These are phyloP conservation scores for Pelargonium nanum DNA, from an alignment of 345 rosid species.

Conservation along the genomic window DNA sequence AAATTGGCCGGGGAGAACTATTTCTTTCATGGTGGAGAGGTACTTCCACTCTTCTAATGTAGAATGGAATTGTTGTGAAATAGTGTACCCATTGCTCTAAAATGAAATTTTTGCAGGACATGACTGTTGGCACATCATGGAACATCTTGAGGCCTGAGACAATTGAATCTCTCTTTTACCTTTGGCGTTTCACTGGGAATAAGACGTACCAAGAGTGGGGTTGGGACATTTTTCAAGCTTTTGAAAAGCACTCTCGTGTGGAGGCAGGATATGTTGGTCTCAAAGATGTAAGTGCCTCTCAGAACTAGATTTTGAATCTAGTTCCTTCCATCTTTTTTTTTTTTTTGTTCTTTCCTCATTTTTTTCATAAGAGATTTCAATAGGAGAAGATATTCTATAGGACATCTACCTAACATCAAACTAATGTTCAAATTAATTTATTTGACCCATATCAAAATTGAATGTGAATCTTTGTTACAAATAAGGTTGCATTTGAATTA, in stretches of 20 bases:
- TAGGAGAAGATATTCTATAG: too few species aligned
- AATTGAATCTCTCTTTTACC: slow-evolving; percentile 78
- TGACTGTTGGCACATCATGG: slow-evolving; percentile 72
- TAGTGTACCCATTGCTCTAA: neutral
- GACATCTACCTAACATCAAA: too few species aligned
- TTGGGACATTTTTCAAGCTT: slow-evolving; percentile 91
- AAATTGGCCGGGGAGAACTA: slow-evolving; percentile 95
- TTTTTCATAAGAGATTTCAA: too few species aligned
- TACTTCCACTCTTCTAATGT: slow-evolving; percentile 4
- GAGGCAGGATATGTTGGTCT: slow-evolving; percentile 88
- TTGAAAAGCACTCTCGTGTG: slow-evolving; percentile 73
- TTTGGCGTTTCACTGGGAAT: slow-evolving; percentile 90
- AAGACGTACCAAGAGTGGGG: slow-evolving; percentile 86
- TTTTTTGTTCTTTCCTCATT: neutral
- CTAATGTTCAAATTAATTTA: too few species aligned
- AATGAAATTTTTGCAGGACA: slow-evolving; percentile 43
- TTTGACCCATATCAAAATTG: too few species aligned
- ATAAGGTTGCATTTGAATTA: too few species aligned
- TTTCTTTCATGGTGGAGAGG: slow-evolving; percentile 61
- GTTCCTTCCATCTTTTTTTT: neutral
- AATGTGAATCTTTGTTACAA: too few species aligned
- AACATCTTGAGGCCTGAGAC: slow-evolving; percentile 92
- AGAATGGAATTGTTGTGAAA: neutral
- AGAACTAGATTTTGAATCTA: neutral
- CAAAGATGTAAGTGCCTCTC: slow-evolving; percentile 54